Conservation (phyloP, 225 moss, liverwort and hornwort species). For the Physcomitrium patens region DNA sequence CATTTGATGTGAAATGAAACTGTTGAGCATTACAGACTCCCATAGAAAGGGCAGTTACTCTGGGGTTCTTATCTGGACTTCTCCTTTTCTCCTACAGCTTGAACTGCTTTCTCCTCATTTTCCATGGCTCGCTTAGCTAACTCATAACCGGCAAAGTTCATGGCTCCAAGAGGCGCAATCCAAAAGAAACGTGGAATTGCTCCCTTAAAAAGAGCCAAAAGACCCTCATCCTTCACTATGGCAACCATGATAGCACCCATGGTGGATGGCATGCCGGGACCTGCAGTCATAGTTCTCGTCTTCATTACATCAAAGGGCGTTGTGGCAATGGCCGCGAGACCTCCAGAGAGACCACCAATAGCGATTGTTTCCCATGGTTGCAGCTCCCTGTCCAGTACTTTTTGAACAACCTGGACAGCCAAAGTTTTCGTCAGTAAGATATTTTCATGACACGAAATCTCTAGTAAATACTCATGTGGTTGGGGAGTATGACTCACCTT, state of each 20-base stretch:
- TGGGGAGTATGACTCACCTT: slow-evolving; percentile 29
- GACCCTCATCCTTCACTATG: slow-evolving; percentile 51
- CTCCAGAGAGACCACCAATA: slow-evolving; percentile 56
- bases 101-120: slow-evolving; percentile 42
- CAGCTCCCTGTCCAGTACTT: slow-evolving; percentile 48
- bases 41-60: background rate
- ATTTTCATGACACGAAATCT: background rate
- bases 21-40: background rate
- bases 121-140: slow-evolving; percentile 62
- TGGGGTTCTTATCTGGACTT: slow-evolving; percentile 25
- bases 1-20: slow-evolving; percentile 15
- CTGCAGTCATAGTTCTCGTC: slow-evolving; percentile 57
- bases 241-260: slow-evolving; percentile 54
- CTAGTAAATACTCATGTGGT: background rate
- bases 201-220: slow-evolving; percentile 51
- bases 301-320: slow-evolving; percentile 66
- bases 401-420: slow-evolving; percentile 42
- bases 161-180: slow-evolving; percentile 63
- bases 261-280: slow-evolving; percentile 57
- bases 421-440: background rate
- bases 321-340: slow-evolving; percentile 56
- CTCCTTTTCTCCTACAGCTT: slow-evolving; percentile 23
- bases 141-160: slow-evolving; percentile 62
- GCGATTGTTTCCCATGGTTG: slow-evolving; percentile 60
- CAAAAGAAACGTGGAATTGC: slow-evolving; percentile 57